Conservation (phyloP, 1,284 basidiomycete species). For the Cerioporus squamosus region DNA sequence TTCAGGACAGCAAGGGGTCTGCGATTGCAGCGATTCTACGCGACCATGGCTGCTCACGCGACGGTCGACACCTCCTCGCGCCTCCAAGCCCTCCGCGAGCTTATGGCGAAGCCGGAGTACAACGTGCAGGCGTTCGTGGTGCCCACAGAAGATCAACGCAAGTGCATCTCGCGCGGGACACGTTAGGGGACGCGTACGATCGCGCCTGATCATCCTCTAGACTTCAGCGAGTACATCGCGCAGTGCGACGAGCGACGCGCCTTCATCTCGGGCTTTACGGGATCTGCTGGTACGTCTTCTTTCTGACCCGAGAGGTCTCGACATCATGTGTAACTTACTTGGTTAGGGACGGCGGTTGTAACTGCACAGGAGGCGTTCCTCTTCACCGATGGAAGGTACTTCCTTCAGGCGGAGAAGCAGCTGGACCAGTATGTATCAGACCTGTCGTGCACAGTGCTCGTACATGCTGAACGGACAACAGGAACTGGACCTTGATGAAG, state of each 20-base stretch:
- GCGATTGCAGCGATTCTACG: constrained; percentile 8
- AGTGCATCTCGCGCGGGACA: constrained; percentile 34
- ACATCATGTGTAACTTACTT: neutral
- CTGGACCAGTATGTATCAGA: constrained; percentile 73
- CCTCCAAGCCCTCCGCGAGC: constrained; percentile 60
- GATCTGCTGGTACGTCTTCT: constrained; percentile 76
- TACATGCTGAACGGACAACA: no score
- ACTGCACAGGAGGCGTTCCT: constrained; percentile 75
- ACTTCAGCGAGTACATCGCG: constrained; percentile 91
- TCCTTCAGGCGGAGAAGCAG: constrained; percentile 90
- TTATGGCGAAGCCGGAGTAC: constrained; percentile 65
- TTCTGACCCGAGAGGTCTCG: neutral
- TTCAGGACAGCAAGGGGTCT: neutral
- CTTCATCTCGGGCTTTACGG: constrained; percentile 92
- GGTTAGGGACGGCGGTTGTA: constrained; percentile 78
- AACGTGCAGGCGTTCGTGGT: constrained; percentile 76
- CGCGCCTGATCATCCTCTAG: constrained; percentile 42
- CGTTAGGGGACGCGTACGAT: neutral
- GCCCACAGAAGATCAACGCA: constrained; percentile 89
- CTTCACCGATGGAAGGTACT: constrained; percentile 96
- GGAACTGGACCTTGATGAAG: constrained; percentile 95
- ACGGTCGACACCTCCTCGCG: constrained; percentile 67
- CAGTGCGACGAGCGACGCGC: constrained; percentile 83
- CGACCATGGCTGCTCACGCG: constrained; percentile 36
- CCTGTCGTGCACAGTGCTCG: no score